Conservation (phyloP, 441 rosid species). For the Arabidopsis hybrid region DNA sequence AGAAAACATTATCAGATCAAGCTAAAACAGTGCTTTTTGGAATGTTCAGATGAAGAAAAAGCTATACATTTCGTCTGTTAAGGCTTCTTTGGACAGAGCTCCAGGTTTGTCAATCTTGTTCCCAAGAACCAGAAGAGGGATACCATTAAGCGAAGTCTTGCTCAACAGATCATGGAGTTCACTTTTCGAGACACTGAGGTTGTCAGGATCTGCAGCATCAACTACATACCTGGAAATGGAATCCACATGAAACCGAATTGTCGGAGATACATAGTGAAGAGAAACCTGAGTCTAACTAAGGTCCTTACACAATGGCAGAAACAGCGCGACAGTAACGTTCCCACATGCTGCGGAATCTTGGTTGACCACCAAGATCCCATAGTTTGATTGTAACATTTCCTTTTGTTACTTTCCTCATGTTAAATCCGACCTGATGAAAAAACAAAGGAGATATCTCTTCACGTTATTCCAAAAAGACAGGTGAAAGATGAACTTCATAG, state of each 20-base stretch:
- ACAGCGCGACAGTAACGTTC: conserved; percentile 72
- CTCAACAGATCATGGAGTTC: conserved; percentile 79
- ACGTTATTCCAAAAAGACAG: background rate
- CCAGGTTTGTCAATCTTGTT: conserved; percentile 79
- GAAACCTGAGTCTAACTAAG: conserved; percentile 1
- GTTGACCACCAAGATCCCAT: conserved; percentile 91
- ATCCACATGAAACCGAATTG: background rate
- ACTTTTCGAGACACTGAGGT: conserved; percentile 64
- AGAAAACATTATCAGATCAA: conserved; percentile 6
- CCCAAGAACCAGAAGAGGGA: conserved; percentile 75
- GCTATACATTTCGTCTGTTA: conserved; percentile 67
- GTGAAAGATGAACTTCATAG: background rate
- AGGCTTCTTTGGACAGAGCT: conserved; percentile 66
- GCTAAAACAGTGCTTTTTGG: background rate
- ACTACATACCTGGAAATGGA: conserved; percentile 65
- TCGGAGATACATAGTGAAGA: background rate
- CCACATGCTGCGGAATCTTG: conserved; percentile 99
- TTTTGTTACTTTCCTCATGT: conserved; percentile 82
- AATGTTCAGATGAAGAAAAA: background rate
- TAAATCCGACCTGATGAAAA: conserved; percentile 67
- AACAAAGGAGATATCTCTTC: background rate
- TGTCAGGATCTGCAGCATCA: conserved; percentile 79
- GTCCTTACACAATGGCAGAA: conserved; percentile 45
- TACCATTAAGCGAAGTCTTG: conserved; percentile 68
- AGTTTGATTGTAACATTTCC: conserved; percentile 79